Base-by-base conservation (phyloP, 2,329 filamentous ascomycete species). In the Beauveria bassiana region DNA sequence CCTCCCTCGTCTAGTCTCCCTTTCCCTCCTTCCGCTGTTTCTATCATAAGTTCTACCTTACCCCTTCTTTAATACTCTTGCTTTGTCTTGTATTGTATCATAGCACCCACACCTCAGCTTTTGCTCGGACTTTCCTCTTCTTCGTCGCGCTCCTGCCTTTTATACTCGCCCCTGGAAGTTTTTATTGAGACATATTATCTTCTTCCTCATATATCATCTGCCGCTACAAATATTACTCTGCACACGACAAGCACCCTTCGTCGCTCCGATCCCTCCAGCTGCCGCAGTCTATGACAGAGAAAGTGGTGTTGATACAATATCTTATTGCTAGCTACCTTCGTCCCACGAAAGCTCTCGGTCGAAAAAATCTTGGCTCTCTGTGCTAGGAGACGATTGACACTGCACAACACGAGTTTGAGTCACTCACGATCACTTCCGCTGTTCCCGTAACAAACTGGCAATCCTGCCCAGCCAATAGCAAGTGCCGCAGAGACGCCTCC, bases 121-220 rank as follows among this genome's bases (percentile, higher is more conserved):
- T 57, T 53, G 53, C 53, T 50, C 31, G 42, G 16, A 82, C 80
- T 74, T 75, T 82, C 79, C 78, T 79, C 80, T 78, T 76, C 71
- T 72, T 70, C 71, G 72, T 43, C 28, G 38, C 47, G 71, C 73
- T 69, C 69, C 68, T 67, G 62, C 67, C 73, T 72, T 68, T 67
- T 67, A 67, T 53, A 31, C 51, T 60, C 61, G 51, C 71, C 71
- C 71, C 73, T 82, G 84, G 85, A 87, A 87, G 83, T 85, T 85
- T 85, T 87, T 84, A 85, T 81, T 77, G 85, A 80, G 84, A 87
- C 85, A 84, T 86, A 84, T 86, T 85, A 86, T 84, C 87, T 85
- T 85, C 85, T 88, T 78, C 75, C 73, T 72, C 74, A 74, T 78
- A 73, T 77, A 77, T 79, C 77, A 74, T 75, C 78, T 78, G 76